These are phyloP conservation scores for Floccularia luteovirens DNA, from an alignment of 768 basidiomycete genomes.

Conservation along the genomic window DNA sequence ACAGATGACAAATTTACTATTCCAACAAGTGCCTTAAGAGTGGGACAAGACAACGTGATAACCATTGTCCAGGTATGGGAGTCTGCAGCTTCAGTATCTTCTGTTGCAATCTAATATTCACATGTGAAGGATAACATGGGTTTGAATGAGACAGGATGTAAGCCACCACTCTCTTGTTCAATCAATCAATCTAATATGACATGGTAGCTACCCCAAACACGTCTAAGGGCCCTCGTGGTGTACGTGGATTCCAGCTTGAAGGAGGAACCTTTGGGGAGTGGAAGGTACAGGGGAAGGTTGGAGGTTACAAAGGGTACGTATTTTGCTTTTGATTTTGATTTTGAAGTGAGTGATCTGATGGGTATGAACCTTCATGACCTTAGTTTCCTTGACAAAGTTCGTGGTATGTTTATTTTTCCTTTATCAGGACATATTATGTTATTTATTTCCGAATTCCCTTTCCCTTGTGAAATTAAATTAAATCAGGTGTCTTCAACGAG, in stretches of 20 bases:
- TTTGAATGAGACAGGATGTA: constrained; percentile 54
- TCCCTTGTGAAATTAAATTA: not conserved
- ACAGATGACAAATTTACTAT: constrained; percentile 62
- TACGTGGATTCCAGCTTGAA: constrained; percentile 70
- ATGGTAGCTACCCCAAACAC: constrained; percentile 33
- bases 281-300: constrained; percentile 73
- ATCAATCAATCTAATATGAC: no score
- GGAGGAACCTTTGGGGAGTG: constrained; percentile 51
- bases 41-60: constrained; percentile 62
- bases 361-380: no score
- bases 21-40: constrained; percentile 42
- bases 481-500: constrained; percentile 54
- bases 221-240: constrained; percentile 69
- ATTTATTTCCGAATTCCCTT: not conserved
- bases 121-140: constrained; percentile 69
- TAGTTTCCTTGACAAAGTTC: constrained; percentile 69
- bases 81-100: constrained; percentile 21
- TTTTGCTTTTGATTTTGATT: constrained; percentile 2
- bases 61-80: constrained; percentile 64
- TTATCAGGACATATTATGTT: not conserved
- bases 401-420: constrained; percentile 21
- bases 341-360: no score
- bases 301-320: constrained; percentile 57
- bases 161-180: constrained; percentile 8
- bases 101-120: not conserved